phyloP scores from a whole-genome alignment of 192 early-diverging fungal species.

The Backusella tarrabulga region DNA sequence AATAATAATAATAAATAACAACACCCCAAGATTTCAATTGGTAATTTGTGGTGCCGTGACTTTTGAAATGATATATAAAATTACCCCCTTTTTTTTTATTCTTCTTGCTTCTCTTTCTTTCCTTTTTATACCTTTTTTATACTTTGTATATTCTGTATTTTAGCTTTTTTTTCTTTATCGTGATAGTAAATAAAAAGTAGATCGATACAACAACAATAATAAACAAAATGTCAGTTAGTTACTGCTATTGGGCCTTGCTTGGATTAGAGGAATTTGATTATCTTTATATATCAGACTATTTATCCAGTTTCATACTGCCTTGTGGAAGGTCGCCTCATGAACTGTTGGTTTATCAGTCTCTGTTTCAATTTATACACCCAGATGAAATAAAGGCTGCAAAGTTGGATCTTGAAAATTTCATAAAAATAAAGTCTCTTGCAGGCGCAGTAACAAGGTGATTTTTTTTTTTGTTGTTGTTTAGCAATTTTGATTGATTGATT shows the following conservation, averaged over 20 bases:
- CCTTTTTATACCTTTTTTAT: conserved; percentile 1
- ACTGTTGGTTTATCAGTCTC: conserved; percentile 11
- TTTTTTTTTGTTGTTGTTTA: neutral
- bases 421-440: conserved; percentile 7
- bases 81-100: neutral
- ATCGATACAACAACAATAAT: neutral
- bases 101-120: neutral
- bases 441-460: conserved; percentile 27
- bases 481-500: neutral
- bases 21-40: neutral
- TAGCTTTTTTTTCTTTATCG: neutral
- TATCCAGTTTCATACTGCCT: neutral
- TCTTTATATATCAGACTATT: conserved; percentile 15
- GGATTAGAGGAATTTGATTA: conserved; percentile 14
- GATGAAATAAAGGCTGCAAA: conserved; percentile 18
- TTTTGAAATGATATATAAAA: neutral
- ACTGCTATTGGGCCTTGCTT: conserved; percentile 28
- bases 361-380: conserved; percentile 24
- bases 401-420: conserved; percentile 13
- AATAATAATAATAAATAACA: no score
- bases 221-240: neutral
- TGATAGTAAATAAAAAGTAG: neutral
- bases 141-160: neutral
- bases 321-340: conserved; percentile 3
- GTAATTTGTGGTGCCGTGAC: neutral